Conservation (phyloP, 164 flowering plant species). For the Litsea cubeba region DNA sequence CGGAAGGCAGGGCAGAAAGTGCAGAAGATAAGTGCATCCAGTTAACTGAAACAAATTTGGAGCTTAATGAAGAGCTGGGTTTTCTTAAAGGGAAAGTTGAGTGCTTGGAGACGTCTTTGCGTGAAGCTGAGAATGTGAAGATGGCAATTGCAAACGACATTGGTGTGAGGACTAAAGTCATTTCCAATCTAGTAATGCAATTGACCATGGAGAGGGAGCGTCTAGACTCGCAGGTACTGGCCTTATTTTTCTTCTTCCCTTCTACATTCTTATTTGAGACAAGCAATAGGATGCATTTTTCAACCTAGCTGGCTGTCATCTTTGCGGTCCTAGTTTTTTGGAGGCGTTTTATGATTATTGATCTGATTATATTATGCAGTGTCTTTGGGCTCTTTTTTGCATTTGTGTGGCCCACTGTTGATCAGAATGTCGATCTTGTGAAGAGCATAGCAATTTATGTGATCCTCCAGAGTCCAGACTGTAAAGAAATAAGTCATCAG, state of each 20-base stretch:
- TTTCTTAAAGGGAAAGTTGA: constrained; percentile 44
- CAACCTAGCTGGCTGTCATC: neutral
- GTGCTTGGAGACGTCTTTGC: constrained; percentile 58
- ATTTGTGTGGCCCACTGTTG: no score
- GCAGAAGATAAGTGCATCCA: constrained; percentile 43
- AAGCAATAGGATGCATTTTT: neutral
- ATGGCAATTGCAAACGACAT: constrained; percentile 58
- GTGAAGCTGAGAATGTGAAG: constrained; percentile 55
- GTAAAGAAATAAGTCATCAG: no score
- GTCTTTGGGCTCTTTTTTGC: no score
- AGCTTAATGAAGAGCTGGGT: constrained; percentile 48
- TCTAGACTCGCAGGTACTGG: constrained; percentile 71
- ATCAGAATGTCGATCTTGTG: no score
- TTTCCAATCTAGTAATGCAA: constrained; percentile 60
- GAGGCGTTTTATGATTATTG: neutral
- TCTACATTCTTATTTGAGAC: neutral
- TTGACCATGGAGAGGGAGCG: constrained; percentile 81
- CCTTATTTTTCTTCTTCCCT: neutral
- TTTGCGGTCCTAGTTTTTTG: neutral
- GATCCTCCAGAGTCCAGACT: no score
- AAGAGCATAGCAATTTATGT: no score
- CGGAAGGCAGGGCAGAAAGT: constrained; percentile 47
- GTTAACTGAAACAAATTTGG: constrained; percentile 42
- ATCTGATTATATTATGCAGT: no score
- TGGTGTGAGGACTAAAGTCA: constrained; percentile 45